A percentile compares a stretch with the other conserved stretches of the same genome.
Evolutionary conservation across 139 green algal species (phyloP).

Genomic region (Chlorella sorokiniana): DNA sequence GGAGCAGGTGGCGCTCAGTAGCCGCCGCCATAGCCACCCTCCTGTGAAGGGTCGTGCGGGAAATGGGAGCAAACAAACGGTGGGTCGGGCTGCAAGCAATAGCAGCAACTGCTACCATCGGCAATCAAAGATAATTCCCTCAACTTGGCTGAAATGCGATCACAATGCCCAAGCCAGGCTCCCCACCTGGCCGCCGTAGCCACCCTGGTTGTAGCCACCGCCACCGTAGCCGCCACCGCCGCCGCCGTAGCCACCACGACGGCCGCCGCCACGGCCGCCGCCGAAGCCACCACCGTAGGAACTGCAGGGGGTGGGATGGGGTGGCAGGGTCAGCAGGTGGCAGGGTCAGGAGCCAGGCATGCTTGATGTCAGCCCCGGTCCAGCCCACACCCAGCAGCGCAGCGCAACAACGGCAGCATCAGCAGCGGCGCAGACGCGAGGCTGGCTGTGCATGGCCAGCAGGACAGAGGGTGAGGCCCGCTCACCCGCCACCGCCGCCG

Average conservation of each 20-base stretch:
- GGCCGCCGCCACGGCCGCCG: constrained; percentile 17
- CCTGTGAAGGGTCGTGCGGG: neutral
- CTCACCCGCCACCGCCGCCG: constrained; percentile 1
- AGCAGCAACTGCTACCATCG: neutral
- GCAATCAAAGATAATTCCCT: neutral
- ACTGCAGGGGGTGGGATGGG: neutral
- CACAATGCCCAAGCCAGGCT: neutral
- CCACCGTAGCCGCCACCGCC: constrained; percentile 30
- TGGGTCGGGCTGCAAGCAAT: neutral
- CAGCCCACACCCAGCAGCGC: too few species aligned
- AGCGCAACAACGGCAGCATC: constrained; percentile 8
- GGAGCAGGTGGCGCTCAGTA: constrained; percentile 1
- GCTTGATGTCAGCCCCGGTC: too few species aligned
- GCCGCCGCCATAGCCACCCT: constrained; percentile 21
- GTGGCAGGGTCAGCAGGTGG: neutral
- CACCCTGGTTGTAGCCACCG: constrained; percentile 23
- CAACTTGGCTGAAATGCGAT: neutral
- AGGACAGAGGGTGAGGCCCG: neutral
- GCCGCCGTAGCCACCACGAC: constrained; percentile 35
- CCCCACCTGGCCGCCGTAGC: constrained; percentile 29
- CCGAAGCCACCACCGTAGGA: constrained; percentile 37
- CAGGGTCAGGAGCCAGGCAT: neutral
- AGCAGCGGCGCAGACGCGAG: constrained; percentile 1
- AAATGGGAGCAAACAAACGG: neutral
- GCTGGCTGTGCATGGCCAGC: neutral